Percentiles rank a stretch among this genome's conserved stretches.
Evolutionary conservation across 352 stramenopile genomes (phyloP).

Genomic region (Pythium pyrilobum): DNA sequence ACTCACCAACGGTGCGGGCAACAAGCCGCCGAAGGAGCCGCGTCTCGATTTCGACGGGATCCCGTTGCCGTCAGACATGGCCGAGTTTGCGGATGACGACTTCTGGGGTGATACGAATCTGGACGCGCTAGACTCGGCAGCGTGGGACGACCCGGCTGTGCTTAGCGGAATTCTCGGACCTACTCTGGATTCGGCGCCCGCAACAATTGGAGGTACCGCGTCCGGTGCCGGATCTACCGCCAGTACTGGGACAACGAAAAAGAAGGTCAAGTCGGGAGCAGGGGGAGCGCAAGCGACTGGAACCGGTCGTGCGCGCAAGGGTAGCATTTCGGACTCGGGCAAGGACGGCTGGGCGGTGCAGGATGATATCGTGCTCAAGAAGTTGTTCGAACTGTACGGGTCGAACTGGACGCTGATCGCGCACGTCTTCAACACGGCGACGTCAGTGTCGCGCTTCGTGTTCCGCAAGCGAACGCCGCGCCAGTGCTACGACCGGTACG

Average conservation of each 20-base stretch:
- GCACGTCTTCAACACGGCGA: constrained; percentile 75
- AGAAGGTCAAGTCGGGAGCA: constrained; percentile 51
- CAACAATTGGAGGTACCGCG: background rate
- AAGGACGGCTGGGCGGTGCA: constrained; percentile 54
- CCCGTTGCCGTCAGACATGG: constrained; percentile 49
- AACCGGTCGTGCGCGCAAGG: constrained; percentile 38
- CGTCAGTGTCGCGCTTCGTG: constrained; percentile 64
- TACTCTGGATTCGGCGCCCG: constrained; percentile 14
- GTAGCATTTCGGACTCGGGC: constrained; percentile 52
- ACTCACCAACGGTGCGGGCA: background rate
- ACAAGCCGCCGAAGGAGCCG: constrained; percentile 46
- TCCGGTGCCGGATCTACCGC: constrained; percentile 15
- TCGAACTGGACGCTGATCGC: constrained; percentile 86
- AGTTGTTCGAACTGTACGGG: constrained; percentile 82
- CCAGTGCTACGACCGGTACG: constrained; percentile 84
- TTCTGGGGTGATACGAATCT: constrained; percentile 88
- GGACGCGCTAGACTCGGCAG: constrained; percentile 74
- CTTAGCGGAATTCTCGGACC: constrained; percentile 56
- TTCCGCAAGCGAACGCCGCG: constrained; percentile 71
- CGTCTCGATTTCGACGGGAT: constrained; percentile 76
- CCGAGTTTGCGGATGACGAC: constrained; percentile 74
- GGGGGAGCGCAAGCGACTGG: constrained; percentile 13
- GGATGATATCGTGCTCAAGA: constrained; percentile 78
- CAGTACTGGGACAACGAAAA: constrained; percentile 23
- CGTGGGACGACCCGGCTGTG: constrained; percentile 76